A percentile compares a stretch with the other conserved stretches of the same genome.
Evolutionary conservation across 1,284 basidiomycete species (phyloP).

Genomic region (Ganoderma sp.): DNA sequence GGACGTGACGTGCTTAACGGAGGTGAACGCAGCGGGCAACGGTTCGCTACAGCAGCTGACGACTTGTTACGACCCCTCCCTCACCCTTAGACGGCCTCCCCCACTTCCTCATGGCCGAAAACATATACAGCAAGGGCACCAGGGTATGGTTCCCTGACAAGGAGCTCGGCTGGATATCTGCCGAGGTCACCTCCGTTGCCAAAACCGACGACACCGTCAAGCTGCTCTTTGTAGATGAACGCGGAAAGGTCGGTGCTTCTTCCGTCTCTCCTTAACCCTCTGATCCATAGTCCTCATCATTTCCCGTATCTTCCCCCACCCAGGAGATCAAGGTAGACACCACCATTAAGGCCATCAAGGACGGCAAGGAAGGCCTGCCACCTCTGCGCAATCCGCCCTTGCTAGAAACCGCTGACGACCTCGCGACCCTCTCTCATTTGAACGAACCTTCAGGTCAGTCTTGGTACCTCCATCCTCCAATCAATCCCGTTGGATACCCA

Average conservation of each 20-base stretch:
- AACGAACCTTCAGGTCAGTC: slow-evolving; percentile 93
- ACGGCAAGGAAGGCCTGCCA: slow-evolving; percentile 79
- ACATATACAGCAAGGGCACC: slow-evolving; percentile 85
- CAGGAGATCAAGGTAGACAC: slow-evolving; percentile 82
- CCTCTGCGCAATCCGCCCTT: slow-evolving; percentile 96
- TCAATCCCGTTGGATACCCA: background rate
- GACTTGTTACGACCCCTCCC: slow-evolving; percentile 32
- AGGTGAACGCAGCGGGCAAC: slow-evolving; percentile 7
- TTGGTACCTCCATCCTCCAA: background rate
- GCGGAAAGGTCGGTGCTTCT: slow-evolving; percentile 71
- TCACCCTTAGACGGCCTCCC: slow-evolving; percentile 20
- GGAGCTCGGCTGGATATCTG: slow-evolving; percentile 91
- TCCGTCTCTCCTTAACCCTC: slow-evolving; percentile 3
- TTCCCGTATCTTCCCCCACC: slow-evolving; percentile 11
- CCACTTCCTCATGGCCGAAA: slow-evolving; percentile 69
- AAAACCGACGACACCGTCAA: slow-evolving; percentile 72
- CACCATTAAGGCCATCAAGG: slow-evolving; percentile 78
- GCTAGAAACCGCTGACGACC: slow-evolving; percentile 95
- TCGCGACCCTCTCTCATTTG: slow-evolving; percentile 96
- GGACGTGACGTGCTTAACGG: slow-evolving; percentile 11
- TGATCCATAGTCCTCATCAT: slow-evolving; percentile 14
- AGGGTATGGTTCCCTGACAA: slow-evolving; percentile 92
- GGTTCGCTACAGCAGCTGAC: slow-evolving; percentile 23
- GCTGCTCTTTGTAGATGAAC: slow-evolving; percentile 83
- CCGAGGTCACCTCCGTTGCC: slow-evolving; percentile 74